Conservation (phyloP, 495 filamentous ascomycete genomes). For the Entonaema liquescens region DNA sequence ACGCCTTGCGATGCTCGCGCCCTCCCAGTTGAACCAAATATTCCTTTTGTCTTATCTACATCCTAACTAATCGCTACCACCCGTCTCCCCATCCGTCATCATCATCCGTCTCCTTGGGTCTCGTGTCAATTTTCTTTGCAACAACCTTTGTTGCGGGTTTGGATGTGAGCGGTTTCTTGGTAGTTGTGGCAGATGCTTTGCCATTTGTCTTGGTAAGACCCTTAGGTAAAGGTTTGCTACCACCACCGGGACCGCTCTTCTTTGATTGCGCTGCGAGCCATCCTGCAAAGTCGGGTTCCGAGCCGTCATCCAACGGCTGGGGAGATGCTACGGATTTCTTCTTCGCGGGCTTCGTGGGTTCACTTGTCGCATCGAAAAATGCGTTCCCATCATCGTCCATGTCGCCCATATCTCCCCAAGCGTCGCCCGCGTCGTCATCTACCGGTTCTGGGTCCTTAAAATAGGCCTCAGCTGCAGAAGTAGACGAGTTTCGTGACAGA, state of each 20-base stretch:
- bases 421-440: conserved; percentile 66
- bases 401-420: conserved; percentile 76
- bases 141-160: conserved; percentile 47
- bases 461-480: conserved; percentile 55
- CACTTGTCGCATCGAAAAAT: conserved; percentile 50
- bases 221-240: conserved; percentile 75
- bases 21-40: background rate
- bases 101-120: conserved; percentile 64
- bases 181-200: conserved; percentile 51
- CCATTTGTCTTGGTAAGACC: conserved; percentile 67
- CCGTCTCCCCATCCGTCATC: conserved; percentile 75
- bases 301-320: conserved; percentile 77
- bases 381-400: conserved; percentile 64
- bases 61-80: conserved; percentile 56
- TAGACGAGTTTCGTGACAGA: conserved; percentile 53
- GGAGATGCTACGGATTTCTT: conserved; percentile 45
- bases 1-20: conserved; percentile 22
- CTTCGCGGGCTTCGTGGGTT: conserved; percentile 40
- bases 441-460: conserved; percentile 54
- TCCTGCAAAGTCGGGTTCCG: conserved; percentile 91
- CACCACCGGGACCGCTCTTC: conserved; percentile 63
- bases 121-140: conserved; percentile 62
- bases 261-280: conserved; percentile 87
- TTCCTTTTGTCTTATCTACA: background rate
- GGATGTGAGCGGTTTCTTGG: conserved; percentile 46